Conservation (phyloP, 257 asterid genomes). For the Capsicum chinense region DNA sequence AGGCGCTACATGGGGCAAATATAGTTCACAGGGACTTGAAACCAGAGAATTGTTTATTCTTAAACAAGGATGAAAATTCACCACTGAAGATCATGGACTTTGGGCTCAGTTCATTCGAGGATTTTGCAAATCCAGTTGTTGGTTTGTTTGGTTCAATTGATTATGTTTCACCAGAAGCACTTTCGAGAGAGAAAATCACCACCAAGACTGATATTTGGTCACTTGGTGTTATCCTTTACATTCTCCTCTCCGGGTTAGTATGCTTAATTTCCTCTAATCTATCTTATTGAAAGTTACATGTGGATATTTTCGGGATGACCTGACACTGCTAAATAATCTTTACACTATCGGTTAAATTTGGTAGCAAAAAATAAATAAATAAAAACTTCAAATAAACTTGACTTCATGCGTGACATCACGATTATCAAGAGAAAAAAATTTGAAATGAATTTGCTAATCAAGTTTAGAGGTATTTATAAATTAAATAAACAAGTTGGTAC, state of each 20-base stretch:
- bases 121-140: slow-evolving; percentile 74
- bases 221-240: slow-evolving; percentile 85
- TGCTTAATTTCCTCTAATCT: neutral
- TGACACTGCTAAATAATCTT: no score
- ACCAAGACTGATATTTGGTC: slow-evolving; percentile 81
- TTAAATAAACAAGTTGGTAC: no score
- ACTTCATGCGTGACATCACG: no score
- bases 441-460: no score
- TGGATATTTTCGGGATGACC: no score
- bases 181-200: slow-evolving; percentile 57
- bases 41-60: slow-evolving; percentile 83
- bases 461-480: no score
- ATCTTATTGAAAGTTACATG: neutral
- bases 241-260: slow-evolving; percentile 82
- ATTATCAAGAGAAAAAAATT: no score
- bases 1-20: slow-evolving; percentile 60
- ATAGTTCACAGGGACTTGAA: slow-evolving; percentile 81
- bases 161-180: slow-evolving; percentile 88
- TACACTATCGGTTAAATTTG: no score
- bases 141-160: slow-evolving; percentile 86
- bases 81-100: slow-evolving; percentile 85
- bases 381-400: no score
- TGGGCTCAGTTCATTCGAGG: slow-evolving; percentile 84
- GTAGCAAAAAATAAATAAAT: no score
- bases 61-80: slow-evolving; percentile 62